Evolutionary conservation across 2,329 filamentous ascomycete species (phyloP).

Genomic region (Aspergillus unguis): DNA sequence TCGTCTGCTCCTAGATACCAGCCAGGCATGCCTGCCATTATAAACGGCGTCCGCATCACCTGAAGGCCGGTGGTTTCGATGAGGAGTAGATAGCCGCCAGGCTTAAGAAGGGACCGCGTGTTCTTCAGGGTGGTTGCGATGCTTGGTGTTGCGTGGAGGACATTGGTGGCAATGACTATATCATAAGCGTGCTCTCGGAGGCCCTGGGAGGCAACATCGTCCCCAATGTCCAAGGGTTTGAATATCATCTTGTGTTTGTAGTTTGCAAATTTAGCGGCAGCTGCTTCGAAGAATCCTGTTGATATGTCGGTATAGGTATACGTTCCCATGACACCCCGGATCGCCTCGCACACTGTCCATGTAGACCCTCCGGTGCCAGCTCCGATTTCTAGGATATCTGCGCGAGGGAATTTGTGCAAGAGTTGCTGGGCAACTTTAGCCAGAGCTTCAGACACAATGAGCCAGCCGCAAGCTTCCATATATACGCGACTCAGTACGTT

Average conservation of each 20-base stretch:
- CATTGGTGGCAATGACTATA: neutral
- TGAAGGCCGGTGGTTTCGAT: neutral
- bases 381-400: constrained; percentile 34
- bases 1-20: neutral
- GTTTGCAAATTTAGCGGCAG: neutral
- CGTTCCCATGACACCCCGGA: constrained; percentile 27
- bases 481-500: neutral
- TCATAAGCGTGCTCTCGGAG: neutral
- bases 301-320: neutral
- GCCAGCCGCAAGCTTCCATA: neutral
- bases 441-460: neutral
- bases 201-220: neutral
- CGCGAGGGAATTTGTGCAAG: constrained; percentile 37
- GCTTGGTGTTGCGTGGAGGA: neutral
- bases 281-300: neutral
- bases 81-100: neutral
- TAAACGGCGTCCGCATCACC: neutral
- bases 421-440: constrained; percentile 23
- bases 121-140: neutral
- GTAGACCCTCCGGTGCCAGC: constrained; percentile 41
- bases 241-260: neutral
- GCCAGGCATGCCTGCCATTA: neutral
- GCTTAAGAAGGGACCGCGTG: neutral
- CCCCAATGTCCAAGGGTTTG: neutral
- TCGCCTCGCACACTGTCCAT: constrained; percentile 28